These are phyloP conservation scores for Chalaropsis ovoidea DNA, from an alignment of 2,329 filamentous ascomycete species.

Conservation along the genomic window DNA sequence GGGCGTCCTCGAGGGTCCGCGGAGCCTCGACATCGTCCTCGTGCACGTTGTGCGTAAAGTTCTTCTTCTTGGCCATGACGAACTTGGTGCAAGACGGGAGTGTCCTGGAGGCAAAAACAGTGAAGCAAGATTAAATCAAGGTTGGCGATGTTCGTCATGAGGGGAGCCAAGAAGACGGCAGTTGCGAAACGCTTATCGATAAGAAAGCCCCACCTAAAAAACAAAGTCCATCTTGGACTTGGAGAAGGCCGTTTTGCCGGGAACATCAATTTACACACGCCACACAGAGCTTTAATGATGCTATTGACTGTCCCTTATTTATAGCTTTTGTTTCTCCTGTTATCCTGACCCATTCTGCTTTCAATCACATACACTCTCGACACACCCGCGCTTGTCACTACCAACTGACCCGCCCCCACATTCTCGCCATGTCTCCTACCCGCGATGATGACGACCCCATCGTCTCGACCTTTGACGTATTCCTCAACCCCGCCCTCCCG, in stretches of 20 bases:
- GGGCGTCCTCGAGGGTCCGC: constrained; percentile 37
- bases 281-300: not conserved
- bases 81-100: not conserved
- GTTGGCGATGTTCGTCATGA: not conserved
- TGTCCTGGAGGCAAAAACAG: constrained; percentile 3
- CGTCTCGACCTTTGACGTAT: constrained; percentile 69
- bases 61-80: constrained; percentile 24
- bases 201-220: constrained; percentile 21
- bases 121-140: not conserved
- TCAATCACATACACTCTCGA: not conserved
- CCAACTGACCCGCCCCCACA: not conserved
- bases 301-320: not conserved
- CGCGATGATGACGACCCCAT: constrained; percentile 54
- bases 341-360: not conserved
- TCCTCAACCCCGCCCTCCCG: constrained; percentile 64
- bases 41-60: constrained; percentile 24
- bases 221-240: not conserved
- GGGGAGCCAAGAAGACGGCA: not conserved
- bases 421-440: constrained; percentile 23
- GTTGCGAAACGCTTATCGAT: constrained; percentile 22
- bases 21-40: constrained; percentile 23
- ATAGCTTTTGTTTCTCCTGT: not conserved
- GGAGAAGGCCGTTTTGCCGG: not conserved
- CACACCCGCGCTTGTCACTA: not conserved
- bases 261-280: not conserved